Evolutionary conservation across 202 grass and related monocot species (phyloP).

Genomic region (Zoysia matrella): DNA sequence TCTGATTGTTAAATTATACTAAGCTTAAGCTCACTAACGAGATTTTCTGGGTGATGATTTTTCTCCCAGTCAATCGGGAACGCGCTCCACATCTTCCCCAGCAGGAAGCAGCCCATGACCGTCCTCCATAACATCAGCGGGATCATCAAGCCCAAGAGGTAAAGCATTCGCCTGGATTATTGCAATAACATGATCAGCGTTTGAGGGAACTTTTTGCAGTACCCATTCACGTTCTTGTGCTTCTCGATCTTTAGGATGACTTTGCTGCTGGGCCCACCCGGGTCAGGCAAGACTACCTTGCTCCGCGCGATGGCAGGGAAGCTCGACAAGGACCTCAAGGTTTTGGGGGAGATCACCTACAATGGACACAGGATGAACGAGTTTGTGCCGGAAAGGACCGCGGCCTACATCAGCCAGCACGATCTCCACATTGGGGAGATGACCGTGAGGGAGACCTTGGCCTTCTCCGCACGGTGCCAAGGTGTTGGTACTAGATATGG

Average conservation of each 20-base stretch:
- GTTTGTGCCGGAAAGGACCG: constrained; percentile 84
- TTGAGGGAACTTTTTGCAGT: neutral
- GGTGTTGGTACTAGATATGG: constrained; percentile 84
- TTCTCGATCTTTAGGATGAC: constrained; percentile 65
- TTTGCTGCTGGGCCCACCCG: constrained; percentile 78
- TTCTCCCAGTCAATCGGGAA: constrained; percentile 63
- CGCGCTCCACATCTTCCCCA: constrained; percentile 71
- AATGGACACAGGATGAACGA: constrained; percentile 58
- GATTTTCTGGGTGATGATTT: neutral
- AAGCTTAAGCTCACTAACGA: neutral
- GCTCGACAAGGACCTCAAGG: no score
- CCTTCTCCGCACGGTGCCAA: constrained; percentile 84
- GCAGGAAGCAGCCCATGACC: constrained; percentile 70
- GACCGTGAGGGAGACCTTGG: constrained; percentile 92
- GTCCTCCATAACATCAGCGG: constrained; percentile 88
- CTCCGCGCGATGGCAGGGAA: constrained; percentile 26
- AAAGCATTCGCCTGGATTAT: neutral
- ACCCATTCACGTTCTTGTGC: neutral
- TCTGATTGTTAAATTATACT: neutral
- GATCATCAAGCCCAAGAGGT: constrained; percentile 83
- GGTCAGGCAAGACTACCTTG: constrained; percentile 86
- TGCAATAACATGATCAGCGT: neutral
- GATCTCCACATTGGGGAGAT: constrained; percentile 94
- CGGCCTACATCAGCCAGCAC: constrained; percentile 93
- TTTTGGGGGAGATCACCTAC: no score